Percentiles rank a stretch among this genome's conserved stretches.
These are phyloP conservation scores for Phylloporus sp. DNA, from an alignment of 768 basidiomycete genomes.

Conservation along the genomic window DNA sequence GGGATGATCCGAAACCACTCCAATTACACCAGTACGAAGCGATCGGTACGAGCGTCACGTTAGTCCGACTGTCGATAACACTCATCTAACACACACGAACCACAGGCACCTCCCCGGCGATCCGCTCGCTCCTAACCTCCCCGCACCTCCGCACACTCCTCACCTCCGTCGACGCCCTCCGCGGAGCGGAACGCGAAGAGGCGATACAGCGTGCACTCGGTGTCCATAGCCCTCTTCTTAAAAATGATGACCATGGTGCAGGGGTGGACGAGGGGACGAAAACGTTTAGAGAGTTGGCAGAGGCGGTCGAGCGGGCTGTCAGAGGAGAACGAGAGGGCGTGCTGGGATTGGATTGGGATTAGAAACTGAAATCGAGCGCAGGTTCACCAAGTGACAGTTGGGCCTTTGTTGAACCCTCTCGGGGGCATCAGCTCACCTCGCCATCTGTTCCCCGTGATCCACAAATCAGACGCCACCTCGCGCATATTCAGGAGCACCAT, in stretches of 20 bases:
- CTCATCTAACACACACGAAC: background rate
- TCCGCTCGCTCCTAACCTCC: conserved; percentile 54
- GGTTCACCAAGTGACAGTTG: too few relatives aligned
- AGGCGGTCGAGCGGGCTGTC: conserved; percentile 63
- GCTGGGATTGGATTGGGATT: conserved; percentile 65
- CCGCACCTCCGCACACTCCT: conserved; percentile 50
- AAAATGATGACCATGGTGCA: conserved; percentile 5
- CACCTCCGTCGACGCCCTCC: conserved; percentile 52
- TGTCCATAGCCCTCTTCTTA: conserved; percentile 44
- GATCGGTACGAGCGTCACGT: conserved; percentile 47
- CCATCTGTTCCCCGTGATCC: too few relatives aligned
- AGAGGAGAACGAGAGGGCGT: conserved; percentile 46
- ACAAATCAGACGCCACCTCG: too few relatives aligned
- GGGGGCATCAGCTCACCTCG: too few relatives aligned
- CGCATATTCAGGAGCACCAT: too few relatives aligned
- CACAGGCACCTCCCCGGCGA: conserved; percentile 59
- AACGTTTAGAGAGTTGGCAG: conserved; percentile 55
- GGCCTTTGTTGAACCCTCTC: too few relatives aligned
- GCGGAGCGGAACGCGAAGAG: conserved; percentile 60
- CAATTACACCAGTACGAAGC: conserved; percentile 72
- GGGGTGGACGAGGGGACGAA: conserved; percentile 45
- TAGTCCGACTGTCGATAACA: background rate
- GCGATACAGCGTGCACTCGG: conserved; percentile 64
- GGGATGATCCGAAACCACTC: conserved; percentile 80
- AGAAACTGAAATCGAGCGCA: too few relatives aligned